A percentile compares a stretch with the other conserved stretches of the same genome.
phyloP scores from a whole-genome alignment of 2,329 filamentous ascomycete species.

The Curvularia verruculosa region DNA sequence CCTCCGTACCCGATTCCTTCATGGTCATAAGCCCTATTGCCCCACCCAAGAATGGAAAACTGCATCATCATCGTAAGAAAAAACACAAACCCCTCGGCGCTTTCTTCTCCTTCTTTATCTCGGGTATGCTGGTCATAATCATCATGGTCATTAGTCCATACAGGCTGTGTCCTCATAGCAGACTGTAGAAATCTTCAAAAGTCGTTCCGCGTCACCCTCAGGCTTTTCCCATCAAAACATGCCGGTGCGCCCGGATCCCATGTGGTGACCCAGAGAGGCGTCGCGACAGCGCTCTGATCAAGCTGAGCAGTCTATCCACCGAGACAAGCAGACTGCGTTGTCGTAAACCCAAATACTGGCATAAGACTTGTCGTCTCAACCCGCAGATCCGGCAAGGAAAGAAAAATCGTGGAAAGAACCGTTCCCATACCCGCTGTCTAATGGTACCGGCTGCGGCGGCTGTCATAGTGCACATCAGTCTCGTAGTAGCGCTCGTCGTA shows the following conservation, averaged over 20 bases:
- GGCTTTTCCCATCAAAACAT: constrained; percentile 28
- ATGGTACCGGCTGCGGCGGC: constrained; percentile 46
- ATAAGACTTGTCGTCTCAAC: constrained; percentile 15
- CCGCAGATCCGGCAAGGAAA: constrained; percentile 8
- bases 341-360: constrained; percentile 16
- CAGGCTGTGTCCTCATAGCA: constrained; percentile 27
- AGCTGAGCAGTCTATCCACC: constrained; percentile 18
- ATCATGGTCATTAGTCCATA: constrained; percentile 44
- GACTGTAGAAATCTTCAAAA: constrained; percentile 36
- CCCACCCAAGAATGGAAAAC: constrained; percentile 2
- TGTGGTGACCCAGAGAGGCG: constrained; percentile 14
- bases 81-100: constrained; percentile 24
- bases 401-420: constrained; percentile 10
- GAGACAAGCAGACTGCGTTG: constrained; percentile 21
- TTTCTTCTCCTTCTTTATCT: constrained; percentile 33
- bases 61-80: constrained; percentile 18
- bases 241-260: constrained; percentile 5
- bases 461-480: constrained; percentile 70
- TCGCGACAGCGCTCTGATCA: constrained; percentile 11
- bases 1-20: constrained; percentile 6
- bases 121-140: constrained; percentile 46
- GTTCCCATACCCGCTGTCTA: constrained; percentile 23
- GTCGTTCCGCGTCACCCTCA: constrained; percentile 40
- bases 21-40: constrained; percentile 6
- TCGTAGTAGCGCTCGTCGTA: constrained; percentile 71